These are phyloP conservation scores for Stevia rebaudiana DNA, from an alignment of 140 eudicot genomes.

Conservation along the genomic window DNA sequence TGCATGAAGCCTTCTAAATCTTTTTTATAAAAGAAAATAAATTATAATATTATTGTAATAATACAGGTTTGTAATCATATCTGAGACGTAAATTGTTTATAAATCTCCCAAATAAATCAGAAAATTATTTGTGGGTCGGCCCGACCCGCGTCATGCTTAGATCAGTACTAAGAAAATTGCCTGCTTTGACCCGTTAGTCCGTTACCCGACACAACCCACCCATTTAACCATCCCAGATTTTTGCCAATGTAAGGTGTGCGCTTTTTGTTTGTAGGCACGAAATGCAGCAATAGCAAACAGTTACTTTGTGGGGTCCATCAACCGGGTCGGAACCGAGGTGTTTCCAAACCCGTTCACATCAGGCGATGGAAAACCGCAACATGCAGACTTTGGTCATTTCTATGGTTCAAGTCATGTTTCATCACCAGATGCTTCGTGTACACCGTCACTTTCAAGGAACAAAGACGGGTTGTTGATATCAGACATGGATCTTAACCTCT, in stretches of 20 bases:
- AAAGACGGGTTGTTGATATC: slow-evolving; percentile 76
- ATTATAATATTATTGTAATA: neutral
- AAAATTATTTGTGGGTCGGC: neutral
- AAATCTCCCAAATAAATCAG: neutral
- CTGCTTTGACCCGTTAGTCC: neutral
- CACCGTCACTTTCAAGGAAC: slow-evolving; percentile 85
- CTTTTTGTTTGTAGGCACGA: slow-evolving; percentile 52
- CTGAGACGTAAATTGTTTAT: neutral
- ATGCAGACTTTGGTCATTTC: slow-evolving; percentile 91
- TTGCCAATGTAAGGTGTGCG: neutral
- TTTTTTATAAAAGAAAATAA: neutral
- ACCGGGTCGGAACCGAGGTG: slow-evolving; percentile 91
- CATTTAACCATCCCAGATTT: neutral
- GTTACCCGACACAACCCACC: neutral
- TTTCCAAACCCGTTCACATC: slow-evolving; percentile 96
- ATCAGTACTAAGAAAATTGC: neutral
- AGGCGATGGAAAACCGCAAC: slow-evolving; percentile 95
- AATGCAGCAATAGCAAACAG: slow-evolving; percentile 98
- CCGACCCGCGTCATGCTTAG: neutral
- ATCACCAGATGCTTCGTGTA: slow-evolving; percentile 90
- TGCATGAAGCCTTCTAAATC: neutral
- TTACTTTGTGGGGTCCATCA: slow-evolving; percentile 90
- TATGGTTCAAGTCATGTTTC: slow-evolving; percentile 93
- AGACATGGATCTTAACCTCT: slow-evolving; percentile 89
- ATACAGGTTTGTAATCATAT: neutral